phyloP scores from a whole-genome alignment of 129 eudicot genomes.

The Artemisia annua region DNA sequence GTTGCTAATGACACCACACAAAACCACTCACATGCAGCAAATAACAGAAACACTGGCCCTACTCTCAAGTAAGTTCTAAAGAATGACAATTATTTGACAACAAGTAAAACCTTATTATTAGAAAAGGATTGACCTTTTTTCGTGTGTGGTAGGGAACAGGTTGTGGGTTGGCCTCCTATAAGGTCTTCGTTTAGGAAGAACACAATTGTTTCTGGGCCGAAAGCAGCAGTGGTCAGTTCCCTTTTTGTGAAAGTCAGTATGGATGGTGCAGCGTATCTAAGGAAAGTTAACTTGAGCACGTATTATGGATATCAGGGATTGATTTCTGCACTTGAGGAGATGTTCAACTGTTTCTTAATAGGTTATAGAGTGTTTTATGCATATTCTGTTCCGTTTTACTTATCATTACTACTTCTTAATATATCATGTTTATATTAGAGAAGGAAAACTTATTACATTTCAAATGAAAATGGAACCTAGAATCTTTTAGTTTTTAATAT shows the following conservation, averaged over 20 bases:
- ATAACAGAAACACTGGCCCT: constrained; percentile 21
- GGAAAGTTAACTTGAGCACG: constrained; percentile 54
- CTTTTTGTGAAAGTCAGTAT: constrained; percentile 58
- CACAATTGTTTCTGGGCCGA: constrained; percentile 38
- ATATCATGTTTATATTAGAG: no score
- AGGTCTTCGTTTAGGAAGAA: constrained; percentile 52
- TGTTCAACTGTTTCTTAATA: constrained; percentile 60
- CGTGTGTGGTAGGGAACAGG: constrained; percentile 39
- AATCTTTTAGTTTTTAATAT: background rate
- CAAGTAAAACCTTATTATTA: background rate
- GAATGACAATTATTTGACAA: background rate
- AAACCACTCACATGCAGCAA: constrained; percentile 16
- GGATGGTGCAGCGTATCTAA: constrained; percentile 39
- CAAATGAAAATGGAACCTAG: background rate
- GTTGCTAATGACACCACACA: constrained; percentile 21
- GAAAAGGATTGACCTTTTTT: background rate
- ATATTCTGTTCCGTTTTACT: background rate
- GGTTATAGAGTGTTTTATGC: constrained; percentile 27
- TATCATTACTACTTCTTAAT: no score
- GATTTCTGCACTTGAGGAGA: constrained; percentile 62
- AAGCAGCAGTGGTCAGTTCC: constrained; percentile 39
- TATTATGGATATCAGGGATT: constrained; percentile 49
- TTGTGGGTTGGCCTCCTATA: constrained; percentile 65
- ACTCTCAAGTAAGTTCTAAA: constrained; percentile 49
- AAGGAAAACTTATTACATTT: background rate